Percentiles rank a stretch among this genome's conserved stretches.
These are phyloP conservation scores for Obelidium mucronatum DNA, from an alignment of 192 early-diverging fungal genomes.

Conservation along the genomic window DNA sequence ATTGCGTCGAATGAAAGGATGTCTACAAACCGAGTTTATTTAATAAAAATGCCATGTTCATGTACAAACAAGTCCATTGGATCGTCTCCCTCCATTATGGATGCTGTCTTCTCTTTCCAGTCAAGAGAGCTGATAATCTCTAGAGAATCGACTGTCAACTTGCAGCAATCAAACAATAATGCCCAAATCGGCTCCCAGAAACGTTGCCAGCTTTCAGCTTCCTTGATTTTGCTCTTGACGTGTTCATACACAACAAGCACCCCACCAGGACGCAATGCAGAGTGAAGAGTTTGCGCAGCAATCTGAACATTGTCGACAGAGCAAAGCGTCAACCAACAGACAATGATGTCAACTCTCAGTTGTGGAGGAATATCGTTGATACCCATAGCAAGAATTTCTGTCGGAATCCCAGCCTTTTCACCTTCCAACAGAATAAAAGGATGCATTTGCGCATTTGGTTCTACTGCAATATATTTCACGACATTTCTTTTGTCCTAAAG, in stretches of 20 bases:
- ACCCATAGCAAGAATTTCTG: constrained; percentile 8
- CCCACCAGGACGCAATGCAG: background rate
- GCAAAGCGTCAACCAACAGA: constrained; percentile 23
- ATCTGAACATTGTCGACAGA: constrained; percentile 4
- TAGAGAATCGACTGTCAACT: constrained; percentile 2
- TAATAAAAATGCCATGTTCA: constrained; percentile 8
- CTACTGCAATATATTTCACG: constrained; percentile 24
- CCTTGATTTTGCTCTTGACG: constrained; percentile 12
- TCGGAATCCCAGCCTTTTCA: background rate
- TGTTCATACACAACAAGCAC: constrained; percentile 16
- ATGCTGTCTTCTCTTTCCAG: background rate
- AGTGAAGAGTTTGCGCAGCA: background rate
- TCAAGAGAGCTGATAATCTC: background rate
- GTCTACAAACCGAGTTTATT: background rate
- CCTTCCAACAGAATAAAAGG: background rate
- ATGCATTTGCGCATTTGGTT: constrained; percentile 20
- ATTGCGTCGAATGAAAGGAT: no score
- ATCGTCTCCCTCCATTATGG: constrained; percentile 5
- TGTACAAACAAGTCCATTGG: constrained; percentile 21
- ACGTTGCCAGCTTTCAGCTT: constrained; percentile 12
- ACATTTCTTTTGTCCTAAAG: background rate
- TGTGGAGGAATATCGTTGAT: background rate
- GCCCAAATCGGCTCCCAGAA: constrained; percentile 28
- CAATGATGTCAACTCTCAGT: constrained; percentile 6
- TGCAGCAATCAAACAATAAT: constrained; percentile 21